A percentile compares a stretch with the other conserved stretches of the same genome.
Conservation (phyloP, 148 eudicot genomes). For the Euryodendron excelsum region DNA sequence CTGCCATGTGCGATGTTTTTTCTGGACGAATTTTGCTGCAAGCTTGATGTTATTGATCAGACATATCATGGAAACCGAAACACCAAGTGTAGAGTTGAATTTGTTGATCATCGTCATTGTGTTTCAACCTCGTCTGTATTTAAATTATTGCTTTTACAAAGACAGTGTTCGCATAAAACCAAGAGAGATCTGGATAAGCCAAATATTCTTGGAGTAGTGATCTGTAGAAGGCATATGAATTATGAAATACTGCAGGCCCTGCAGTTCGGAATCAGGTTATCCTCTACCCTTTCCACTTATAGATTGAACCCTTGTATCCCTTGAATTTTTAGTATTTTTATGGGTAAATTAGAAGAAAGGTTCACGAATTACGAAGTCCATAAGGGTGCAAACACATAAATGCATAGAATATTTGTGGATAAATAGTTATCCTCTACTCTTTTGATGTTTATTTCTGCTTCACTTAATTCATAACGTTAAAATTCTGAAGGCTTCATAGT, state of each 20-base stretch:
- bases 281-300: background rate
- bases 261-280: conserved; percentile 21
- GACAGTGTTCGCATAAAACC: background rate
- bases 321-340: too few species aligned
- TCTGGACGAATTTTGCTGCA: conserved; percentile 8
- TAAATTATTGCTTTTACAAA: conserved; percentile 14
- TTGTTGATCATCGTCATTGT: background rate
- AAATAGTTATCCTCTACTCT: too few species aligned
- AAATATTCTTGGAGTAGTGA: conserved; percentile 10
- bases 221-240: conserved; percentile 17
- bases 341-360: background rate
- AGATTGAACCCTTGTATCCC: too few species aligned
- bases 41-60: conserved; percentile 14
- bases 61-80: background rate
- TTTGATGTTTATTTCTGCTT: too few species aligned
- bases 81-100: background rate
- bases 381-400: too few species aligned
- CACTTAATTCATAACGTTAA: too few species aligned
- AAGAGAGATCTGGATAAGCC: conserved; percentile 11
- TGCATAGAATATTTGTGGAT: too few species aligned
- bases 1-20: too few species aligned
- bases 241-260: conserved; percentile 20
- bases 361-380: too few species aligned
- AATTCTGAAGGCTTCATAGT: too few species aligned
- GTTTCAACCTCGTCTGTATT: conserved; percentile 5